A percentile compares a stretch with the other conserved stretches of the same genome.
phyloP scores from a whole-genome alignment of 306 rosid species.

The Pterocarpus santalinus region DNA sequence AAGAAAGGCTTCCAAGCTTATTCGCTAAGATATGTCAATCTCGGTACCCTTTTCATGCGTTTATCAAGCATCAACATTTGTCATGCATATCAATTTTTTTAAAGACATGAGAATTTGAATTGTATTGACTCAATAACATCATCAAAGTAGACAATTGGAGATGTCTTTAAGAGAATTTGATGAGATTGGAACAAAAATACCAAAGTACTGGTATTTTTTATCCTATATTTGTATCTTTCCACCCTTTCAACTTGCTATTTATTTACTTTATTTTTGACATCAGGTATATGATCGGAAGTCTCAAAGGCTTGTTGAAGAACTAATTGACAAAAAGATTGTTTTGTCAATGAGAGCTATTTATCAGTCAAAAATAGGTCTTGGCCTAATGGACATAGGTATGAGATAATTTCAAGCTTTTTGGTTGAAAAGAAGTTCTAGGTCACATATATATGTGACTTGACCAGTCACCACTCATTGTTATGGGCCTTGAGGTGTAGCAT shows the following conservation, averaged over 20 bases:
- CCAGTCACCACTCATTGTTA: constrained; percentile 30
- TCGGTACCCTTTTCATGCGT: constrained; percentile 28
- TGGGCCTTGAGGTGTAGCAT: constrained; percentile 4
- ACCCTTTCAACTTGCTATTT: constrained; percentile 19
- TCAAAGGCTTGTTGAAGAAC: constrained; percentile 89
- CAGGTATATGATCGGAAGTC: constrained; percentile 93
- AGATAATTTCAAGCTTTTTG: not conserved
- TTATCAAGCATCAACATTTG: constrained; percentile 27
- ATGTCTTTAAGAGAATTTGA: constrained; percentile 38
- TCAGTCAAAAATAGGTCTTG: constrained; percentile 93
- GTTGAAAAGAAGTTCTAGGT: constrained; percentile 41
- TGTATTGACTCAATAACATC: constrained; percentile 25
- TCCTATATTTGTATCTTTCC: constrained; percentile 13
- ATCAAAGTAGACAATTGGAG: constrained; percentile 33
- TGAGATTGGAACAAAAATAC: constrained; percentile 24
- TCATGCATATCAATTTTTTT: not conserved
- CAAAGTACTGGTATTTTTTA: constrained; percentile 10
- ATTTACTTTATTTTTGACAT: constrained; percentile 39
- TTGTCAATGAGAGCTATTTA: constrained; percentile 99
- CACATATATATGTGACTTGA: constrained; percentile 4
- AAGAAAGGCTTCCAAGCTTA: constrained; percentile 33
- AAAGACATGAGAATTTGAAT: constrained; percentile 14
- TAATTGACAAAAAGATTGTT: constrained; percentile 86
- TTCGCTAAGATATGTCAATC: constrained; percentile 31
- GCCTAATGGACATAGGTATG: constrained; percentile 88